phyloP scores from a whole-genome alignment of 2,329 filamentous ascomycete genomes.

The Aspergillus tamarii region DNA sequence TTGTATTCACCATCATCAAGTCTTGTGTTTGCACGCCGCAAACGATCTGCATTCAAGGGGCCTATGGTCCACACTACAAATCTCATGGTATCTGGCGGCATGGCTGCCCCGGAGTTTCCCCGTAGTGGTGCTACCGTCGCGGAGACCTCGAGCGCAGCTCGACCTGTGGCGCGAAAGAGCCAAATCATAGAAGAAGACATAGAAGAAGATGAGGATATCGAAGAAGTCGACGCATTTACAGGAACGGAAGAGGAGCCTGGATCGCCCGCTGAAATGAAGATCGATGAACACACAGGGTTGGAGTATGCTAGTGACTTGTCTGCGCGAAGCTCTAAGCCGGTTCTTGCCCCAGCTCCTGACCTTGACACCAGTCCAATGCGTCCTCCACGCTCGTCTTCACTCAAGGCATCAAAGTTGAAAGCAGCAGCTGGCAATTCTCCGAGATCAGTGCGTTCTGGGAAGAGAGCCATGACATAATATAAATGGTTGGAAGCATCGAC shows the following conservation, averaged over 20 bases:
- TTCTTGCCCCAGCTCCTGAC: constrained; percentile 37
- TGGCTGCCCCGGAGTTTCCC: constrained; percentile 38
- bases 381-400: constrained; percentile 45
- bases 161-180: constrained; percentile 40
- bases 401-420: constrained; percentile 26
- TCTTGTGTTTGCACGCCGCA: constrained; percentile 51
- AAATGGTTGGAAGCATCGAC: constrained; percentile 10
- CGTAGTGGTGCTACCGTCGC: constrained; percentile 30
- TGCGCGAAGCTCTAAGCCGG: constrained; percentile 25
- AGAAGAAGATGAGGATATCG: constrained; percentile 44
- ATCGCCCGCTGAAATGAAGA: constrained; percentile 25
- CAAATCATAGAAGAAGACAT: constrained; percentile 50
- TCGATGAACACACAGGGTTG: constrained; percentile 14
- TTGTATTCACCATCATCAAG: constrained; percentile 46
- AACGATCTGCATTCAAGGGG: constrained; percentile 50
- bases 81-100: constrained; percentile 36
- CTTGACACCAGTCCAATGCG: constrained; percentile 34
- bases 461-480: constrained; percentile 7
- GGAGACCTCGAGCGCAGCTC: constrained; percentile 22
- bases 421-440: constrained; percentile 19
- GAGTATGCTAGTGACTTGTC: constrained; percentile 20
- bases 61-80: constrained; percentile 47
- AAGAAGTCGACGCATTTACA: constrained; percentile 47
- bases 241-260: constrained; percentile 33
- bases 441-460: constrained; percentile 19